Percentiles rank a stretch among this genome's conserved stretches.
These are phyloP conservation scores for Naganishia liquefaciens DNA, from an alignment of 1,284 basidiomycete species.

Conservation along the genomic window DNA sequence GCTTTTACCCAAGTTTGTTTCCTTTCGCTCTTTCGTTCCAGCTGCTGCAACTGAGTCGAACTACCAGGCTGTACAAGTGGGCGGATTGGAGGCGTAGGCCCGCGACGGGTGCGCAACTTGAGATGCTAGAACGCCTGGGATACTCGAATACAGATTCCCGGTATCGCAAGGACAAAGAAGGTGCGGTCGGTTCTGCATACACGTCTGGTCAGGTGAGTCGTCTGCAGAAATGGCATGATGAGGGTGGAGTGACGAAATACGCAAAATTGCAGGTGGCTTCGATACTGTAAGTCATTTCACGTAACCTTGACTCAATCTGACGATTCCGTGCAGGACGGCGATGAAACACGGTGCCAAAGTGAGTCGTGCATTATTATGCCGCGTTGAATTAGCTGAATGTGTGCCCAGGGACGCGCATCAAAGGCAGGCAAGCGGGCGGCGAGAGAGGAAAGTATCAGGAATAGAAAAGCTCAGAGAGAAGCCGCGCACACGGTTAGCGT, in stretches of 20 bases:
- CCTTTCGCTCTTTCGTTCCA: constrained; percentile 9
- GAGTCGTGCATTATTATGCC: constrained; percentile 29
- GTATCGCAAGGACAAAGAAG: constrained; percentile 35
- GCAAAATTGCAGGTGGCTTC: constrained; percentile 3
- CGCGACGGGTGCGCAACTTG: constrained; percentile 68
- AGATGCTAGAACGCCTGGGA: constrained; percentile 62
- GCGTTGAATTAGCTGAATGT: constrained; percentile 6
- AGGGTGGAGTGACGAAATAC: background rate
- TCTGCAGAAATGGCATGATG: background rate
- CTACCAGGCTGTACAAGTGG: constrained; percentile 61
- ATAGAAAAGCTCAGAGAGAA: constrained; percentile 59
- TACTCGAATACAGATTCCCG: background rate
- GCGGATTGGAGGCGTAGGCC: constrained; percentile 72
- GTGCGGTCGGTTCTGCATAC: constrained; percentile 17
- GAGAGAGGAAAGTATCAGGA: constrained; percentile 50
- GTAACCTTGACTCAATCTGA: constrained; percentile 34
- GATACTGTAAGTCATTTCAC: constrained; percentile 39
- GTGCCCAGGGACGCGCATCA: constrained; percentile 60
- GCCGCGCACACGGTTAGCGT: constrained; percentile 63
- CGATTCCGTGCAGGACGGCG: constrained; percentile 60
- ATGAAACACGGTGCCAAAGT: constrained; percentile 75
- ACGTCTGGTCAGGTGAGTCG: constrained; percentile 9
- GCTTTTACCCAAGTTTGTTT: constrained; percentile 35
- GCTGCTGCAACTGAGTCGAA: background rate
- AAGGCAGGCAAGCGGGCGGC: constrained; percentile 58